phyloP scores from a whole-genome alignment of 495 filamentous ascomycete genomes.

The Podospora conica region DNA sequence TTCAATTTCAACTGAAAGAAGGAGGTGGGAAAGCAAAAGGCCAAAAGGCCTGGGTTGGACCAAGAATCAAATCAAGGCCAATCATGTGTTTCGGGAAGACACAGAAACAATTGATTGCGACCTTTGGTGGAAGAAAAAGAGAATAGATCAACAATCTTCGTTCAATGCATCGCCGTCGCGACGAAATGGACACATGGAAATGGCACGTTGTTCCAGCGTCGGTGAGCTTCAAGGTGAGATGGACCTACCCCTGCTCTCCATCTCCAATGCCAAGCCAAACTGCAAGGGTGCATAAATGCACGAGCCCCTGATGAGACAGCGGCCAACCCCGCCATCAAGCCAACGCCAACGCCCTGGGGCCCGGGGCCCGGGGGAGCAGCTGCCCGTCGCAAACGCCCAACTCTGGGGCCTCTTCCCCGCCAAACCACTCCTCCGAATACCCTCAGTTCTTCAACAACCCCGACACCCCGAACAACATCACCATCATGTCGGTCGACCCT shows the following conservation, averaged over 20 bases:
- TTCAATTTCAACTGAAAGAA: too few relatives aligned
- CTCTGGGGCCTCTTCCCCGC: not conserved
- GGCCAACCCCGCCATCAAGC: slow-evolving; percentile 13
- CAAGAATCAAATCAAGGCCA: not conserved
- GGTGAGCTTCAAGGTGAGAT: not conserved
- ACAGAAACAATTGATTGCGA: not conserved
- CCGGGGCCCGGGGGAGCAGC: not conserved
- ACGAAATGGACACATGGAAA: not conserved
- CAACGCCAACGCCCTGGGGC: not conserved
- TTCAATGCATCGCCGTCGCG: not conserved
- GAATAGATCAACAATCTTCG: not conserved
- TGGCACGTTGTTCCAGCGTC: not conserved
- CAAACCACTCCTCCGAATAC: not conserved
- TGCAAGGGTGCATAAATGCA: not conserved
- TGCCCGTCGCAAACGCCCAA: not conserved
- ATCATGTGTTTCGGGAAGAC: not conserved
- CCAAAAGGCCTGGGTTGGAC: not conserved
- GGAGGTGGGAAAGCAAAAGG: not conserved
- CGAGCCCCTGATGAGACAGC: slow-evolving; percentile 4
- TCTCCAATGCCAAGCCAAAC: not conserved
- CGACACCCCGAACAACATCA: not conserved
- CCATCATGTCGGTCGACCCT: slow-evolving; percentile 49
- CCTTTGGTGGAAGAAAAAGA: not conserved
- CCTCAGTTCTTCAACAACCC: not conserved
- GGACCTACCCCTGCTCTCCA: not conserved